These are phyloP conservation scores for Hirschioporus abietinus DNA, from an alignment of 768 basidiomycete species.

Conservation along the genomic window DNA sequence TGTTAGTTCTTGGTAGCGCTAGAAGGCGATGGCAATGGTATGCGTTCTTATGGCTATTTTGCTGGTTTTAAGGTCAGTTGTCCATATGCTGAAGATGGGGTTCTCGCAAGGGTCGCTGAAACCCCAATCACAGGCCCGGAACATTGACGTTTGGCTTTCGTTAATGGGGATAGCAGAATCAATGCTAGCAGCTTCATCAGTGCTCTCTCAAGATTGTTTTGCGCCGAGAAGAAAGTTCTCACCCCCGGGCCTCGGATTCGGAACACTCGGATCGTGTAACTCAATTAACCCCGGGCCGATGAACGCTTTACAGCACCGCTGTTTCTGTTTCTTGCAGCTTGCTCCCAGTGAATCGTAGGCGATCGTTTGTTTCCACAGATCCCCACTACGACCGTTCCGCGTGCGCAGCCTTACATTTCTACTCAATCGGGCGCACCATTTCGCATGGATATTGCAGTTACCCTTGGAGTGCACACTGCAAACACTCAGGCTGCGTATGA, in stretches of 20 bases:
- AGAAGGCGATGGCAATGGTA: not conserved
- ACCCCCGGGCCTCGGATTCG: not conserved
- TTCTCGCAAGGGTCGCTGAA: not conserved
- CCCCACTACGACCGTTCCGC: not conserved
- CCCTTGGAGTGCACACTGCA: not conserved
- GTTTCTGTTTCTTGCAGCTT: no score
- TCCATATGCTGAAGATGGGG: not conserved
- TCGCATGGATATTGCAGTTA: not conserved
- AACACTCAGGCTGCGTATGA: no score
- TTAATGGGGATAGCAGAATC: no score
- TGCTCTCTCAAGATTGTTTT: no score
- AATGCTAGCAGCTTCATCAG: not conserved
- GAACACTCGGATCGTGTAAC: not conserved
- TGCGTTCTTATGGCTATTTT: not conserved
- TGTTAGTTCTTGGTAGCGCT: not conserved
- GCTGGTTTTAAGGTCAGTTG: not conserved
- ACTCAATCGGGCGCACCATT: not conserved
- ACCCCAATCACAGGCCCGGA: not conserved
- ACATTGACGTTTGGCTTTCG: not conserved
- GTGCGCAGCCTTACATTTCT: not conserved
- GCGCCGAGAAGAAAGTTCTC: not conserved
- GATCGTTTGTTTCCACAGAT: not conserved
- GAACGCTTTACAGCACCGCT: no score
- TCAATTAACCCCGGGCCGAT: not conserved
- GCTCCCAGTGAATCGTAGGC: no score